Evolutionary conservation across 2,329 filamentous ascomycete species (phyloP), one percentile per base, ranked within the genome.

Genomic region (Plenodomus lindquistii): DNA sequence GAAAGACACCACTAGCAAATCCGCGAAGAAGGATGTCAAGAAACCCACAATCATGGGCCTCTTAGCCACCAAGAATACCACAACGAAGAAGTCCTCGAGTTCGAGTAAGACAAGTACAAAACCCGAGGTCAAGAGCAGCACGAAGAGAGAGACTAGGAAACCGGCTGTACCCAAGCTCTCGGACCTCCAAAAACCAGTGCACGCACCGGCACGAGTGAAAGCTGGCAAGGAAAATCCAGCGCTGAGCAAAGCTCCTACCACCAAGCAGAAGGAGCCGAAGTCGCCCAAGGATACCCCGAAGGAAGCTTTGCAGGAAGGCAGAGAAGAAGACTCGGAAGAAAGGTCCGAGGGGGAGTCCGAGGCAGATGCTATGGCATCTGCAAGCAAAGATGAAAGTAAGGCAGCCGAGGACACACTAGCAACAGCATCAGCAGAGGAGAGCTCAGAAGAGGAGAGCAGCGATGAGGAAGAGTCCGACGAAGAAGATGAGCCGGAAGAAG

Each of bases 211-310:
- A 0, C 59, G 57, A 3, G 63, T 59, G 50, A 56, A 64, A 38
- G 50, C 45, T 9, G 66, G 66, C 40, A 61, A 57, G n/a, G 55
- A 52, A 37, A 61, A 67, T 20, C 54, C 64, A 8, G 57, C 49
- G n/a, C 50, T 67, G 16, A 51, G 50, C 17, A 56, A 59, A 6
- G 59, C 55, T 0, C 65, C 65, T 1, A 51, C 55, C 42, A 53
- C 50, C 13, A 58, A 50, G 11, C 44, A 54, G 37, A 54, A 44
- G 21, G 48, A 42, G 15, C 61, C 27, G 15, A 15, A 8, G 27
- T 31, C 27, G 6, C 15, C 27, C 27, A 31, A 31, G 27, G 27
- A 31, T 66, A 51, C 61, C 3, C 55, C 59, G 19, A 57, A 53
- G 22, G 49, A 71, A 9, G 57, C 55, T 35, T 42, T 38, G 21